phyloP scores from a whole-genome alignment of 2,329 filamentous ascomycete genomes.

The Basipetospora chlamydospora region DNA sequence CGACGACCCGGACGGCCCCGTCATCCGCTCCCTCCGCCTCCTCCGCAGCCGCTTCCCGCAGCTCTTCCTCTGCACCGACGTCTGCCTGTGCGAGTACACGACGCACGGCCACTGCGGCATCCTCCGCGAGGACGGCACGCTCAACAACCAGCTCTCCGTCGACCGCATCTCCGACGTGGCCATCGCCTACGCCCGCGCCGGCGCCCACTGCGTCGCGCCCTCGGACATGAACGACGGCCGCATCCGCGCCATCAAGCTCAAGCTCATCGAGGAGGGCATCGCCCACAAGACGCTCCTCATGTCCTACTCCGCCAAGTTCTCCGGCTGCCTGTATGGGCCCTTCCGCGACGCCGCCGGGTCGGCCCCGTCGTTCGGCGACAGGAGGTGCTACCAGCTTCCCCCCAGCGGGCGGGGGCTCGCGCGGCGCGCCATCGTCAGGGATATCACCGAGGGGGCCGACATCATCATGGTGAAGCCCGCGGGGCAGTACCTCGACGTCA shows the following conservation, averaged over 20 bases:
- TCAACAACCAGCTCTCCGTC: slow-evolving; percentile 88
- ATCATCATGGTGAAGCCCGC: slow-evolving; percentile 99
- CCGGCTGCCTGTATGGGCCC: slow-evolving; percentile 87
- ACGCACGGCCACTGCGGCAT: slow-evolving; percentile 97
- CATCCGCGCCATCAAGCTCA: slow-evolving; percentile 94
- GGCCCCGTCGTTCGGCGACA: slow-evolving; percentile 79
- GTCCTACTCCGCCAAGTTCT: slow-evolving; percentile 98
- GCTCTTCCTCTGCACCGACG: slow-evolving; percentile 82
- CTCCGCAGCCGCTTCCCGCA: slow-evolving; percentile 75
- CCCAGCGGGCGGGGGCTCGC: slow-evolving; percentile 85
- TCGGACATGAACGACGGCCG: slow-evolving; percentile 99
- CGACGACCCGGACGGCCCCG: slow-evolving; percentile 84
- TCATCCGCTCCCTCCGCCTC: slow-evolving; percentile 74
- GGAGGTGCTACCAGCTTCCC: slow-evolving; percentile 92
- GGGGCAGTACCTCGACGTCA: slow-evolving; percentile 90
- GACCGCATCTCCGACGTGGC: slow-evolving; percentile 95
- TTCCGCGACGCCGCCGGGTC: slow-evolving; percentile 96
- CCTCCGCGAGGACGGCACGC: slow-evolving; percentile 74
- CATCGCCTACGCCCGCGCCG: slow-evolving; percentile 88
- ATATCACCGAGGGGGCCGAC: slow-evolving; percentile 87
- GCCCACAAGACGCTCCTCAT: slow-evolving; percentile 85
- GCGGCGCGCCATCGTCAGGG: slow-evolving; percentile 73
- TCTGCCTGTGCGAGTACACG: slow-evolving; percentile 97
- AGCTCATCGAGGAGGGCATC: slow-evolving; percentile 88
- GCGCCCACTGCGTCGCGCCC: slow-evolving; percentile 90